A percentile compares a stretch with the other conserved stretches of the same genome.
Conservation (phyloP, 371 early-diverging fungal species). For the Funneliformis caledonium region DNA sequence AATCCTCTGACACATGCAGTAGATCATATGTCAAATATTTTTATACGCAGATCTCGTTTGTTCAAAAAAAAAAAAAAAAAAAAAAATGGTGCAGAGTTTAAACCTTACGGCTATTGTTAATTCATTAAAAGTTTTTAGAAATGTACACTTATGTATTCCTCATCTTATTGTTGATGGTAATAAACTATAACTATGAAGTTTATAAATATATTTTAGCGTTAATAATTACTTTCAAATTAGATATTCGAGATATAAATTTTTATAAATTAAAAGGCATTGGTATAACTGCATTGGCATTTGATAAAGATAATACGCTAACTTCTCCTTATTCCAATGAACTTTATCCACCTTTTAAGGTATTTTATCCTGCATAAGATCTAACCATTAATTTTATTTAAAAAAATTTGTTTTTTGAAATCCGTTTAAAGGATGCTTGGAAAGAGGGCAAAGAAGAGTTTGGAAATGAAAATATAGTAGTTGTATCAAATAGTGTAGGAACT, state of each 20-base stretch:
- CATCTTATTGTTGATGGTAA: conserved; percentile 74
- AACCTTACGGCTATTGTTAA: neutral
- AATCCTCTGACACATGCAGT: neutral
- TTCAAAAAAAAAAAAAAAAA: neutral
- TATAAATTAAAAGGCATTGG: conserved; percentile 59
- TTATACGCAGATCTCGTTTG: neutral
- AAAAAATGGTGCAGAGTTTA: conserved; percentile 13
- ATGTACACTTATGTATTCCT: conserved; percentile 53
- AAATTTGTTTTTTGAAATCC: neutral
- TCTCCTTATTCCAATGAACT: conserved; percentile 77
- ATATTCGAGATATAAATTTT: conserved; percentile 75
- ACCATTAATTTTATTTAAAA: neutral
- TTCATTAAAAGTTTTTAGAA: neutral
- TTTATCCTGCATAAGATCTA: neutral
- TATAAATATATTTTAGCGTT: neutral
- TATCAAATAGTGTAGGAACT: conserved; percentile 96
- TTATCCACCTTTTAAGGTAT: conserved; percentile 72
- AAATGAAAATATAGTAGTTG: conserved; percentile 66
- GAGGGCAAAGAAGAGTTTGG: conserved; percentile 69
- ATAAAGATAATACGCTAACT: conserved; percentile 95
- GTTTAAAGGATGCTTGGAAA: conserved; percentile 65
- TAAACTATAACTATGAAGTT: neutral
- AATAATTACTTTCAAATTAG: conserved; percentile 45
- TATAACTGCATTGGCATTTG: conserved; percentile 77
- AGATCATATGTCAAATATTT: neutral